phyloP scores from a whole-genome alignment of 2,329 filamentous ascomycete species.

The Fusarium stilboides region DNA sequence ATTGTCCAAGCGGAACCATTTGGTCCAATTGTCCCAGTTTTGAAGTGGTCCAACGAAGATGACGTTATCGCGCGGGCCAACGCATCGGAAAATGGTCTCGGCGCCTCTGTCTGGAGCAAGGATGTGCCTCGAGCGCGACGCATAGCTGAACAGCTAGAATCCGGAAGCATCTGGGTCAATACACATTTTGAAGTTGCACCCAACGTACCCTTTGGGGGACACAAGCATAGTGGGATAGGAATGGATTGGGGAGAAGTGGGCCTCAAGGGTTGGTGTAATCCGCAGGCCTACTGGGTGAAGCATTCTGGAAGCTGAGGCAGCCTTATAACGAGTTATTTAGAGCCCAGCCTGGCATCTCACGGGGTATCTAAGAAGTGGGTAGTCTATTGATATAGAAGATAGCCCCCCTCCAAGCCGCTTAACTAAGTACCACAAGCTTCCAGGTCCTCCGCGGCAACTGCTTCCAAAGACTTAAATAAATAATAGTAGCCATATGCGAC shows the following conservation, averaged over 20 bases:
- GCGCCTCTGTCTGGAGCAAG: conserved; percentile 70
- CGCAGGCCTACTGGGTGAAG: conserved; percentile 16
- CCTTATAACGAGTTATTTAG: too few species aligned
- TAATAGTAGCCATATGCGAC: too few species aligned
- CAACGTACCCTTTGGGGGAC: conserved; percentile 63
- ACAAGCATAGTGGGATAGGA: conserved; percentile 67
- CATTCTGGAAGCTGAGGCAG: not conserved
- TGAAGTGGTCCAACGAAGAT: conserved; percentile 73
- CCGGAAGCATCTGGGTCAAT: conserved; percentile 75
- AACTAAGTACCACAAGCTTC: too few species aligned
- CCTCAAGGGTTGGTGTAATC: conserved; percentile 32
- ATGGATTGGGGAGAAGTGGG: conserved; percentile 59
- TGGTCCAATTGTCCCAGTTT: conserved; percentile 73
- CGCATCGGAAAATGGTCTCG: conserved; percentile 66
- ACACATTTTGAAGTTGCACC: conserved; percentile 58
- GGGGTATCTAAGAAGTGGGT: too few species aligned
- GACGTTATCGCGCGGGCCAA: conserved; percentile 72
- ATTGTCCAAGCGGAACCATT: conserved; percentile 70
- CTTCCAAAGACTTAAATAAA: too few species aligned
- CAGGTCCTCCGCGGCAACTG: too few species aligned
- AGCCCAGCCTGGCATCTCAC: too few species aligned
- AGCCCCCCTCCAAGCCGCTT: too few species aligned
- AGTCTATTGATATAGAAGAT: too few species aligned
- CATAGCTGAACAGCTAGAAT: conserved; percentile 69
- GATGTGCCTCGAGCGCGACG: conserved; percentile 66